These are phyloP conservation scores for Kluyveromyces wickerhamii DNA, from an alignment of 805 yeast genomes.

Conservation along the genomic window DNA sequence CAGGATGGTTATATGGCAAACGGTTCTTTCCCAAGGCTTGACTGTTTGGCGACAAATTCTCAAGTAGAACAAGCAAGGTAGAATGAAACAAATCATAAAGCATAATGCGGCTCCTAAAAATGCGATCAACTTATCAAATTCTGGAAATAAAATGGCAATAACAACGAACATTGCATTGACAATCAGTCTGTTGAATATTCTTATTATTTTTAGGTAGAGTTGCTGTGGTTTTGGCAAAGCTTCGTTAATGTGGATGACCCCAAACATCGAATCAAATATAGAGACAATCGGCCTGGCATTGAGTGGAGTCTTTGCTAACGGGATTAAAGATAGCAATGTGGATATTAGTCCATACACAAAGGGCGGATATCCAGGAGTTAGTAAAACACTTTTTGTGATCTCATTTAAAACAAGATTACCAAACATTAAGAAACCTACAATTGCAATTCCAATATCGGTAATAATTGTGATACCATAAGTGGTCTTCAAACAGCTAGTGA, in stretches of 20 bases:
- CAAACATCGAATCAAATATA: conserved; percentile 50
- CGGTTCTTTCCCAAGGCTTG: conserved; percentile 30
- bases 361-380: conserved; percentile 59
- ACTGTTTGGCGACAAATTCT: conserved; percentile 42
- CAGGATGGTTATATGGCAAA: conserved; percentile 38
- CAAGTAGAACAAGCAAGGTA: conserved; percentile 69
- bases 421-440: conserved; percentile 72
- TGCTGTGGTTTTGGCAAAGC: conserved; percentile 13
- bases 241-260: conserved; percentile 20
- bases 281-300: conserved; percentile 77
- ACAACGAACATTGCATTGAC: conserved; percentile 53
- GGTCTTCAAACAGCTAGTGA: conserved; percentile 41
- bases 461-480: conserved; percentile 55
- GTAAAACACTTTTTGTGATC: conserved; percentile 65
- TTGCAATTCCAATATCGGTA: conserved; percentile 57
- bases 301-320: conserved; percentile 77
- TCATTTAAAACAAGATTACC: conserved; percentile 63
- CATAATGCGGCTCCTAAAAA: conserved; percentile 77
- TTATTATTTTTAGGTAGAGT: conserved; percentile 14
- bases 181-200: conserved; percentile 29
- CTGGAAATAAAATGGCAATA: conserved; percentile 60
- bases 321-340: conserved; percentile 67
- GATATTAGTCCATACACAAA: conserved; percentile 54
- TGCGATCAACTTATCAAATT: conserved; percentile 75
- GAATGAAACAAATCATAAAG: conserved; percentile 67